Conservation (phyloP, 305 asterid species). For the Fraxinus latifolia region DNA sequence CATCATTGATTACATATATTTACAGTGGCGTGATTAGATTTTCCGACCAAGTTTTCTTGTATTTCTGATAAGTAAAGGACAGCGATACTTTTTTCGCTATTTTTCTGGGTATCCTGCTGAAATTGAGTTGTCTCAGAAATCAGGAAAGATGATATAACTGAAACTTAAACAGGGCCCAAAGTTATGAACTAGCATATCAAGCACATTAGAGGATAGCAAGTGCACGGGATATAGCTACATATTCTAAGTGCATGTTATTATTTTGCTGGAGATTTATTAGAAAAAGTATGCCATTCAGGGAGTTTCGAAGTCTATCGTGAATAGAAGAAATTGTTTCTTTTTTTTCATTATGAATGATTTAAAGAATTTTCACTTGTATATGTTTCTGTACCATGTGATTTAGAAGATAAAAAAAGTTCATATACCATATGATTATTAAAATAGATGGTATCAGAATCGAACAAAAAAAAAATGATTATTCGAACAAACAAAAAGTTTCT, state of each 20-base stretch:
- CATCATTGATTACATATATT: neutral
- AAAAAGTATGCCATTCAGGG: neutral
- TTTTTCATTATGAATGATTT: neutral
- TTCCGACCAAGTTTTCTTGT: neutral
- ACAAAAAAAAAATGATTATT: neutral
- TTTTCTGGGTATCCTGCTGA: neutral
- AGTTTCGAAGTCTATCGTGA: neutral
- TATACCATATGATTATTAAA: neutral
- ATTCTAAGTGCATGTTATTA: neutral
- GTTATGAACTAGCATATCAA: neutral
- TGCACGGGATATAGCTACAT: neutral
- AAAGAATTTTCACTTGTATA: neutral
- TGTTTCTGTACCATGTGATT: neutral
- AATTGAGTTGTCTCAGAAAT: neutral
- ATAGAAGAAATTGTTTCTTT: neutral
- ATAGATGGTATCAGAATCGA: neutral
- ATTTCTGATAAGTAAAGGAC: neutral
- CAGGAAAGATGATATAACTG: neutral
- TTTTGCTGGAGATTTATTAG: neutral
- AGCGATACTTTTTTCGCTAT: neutral
- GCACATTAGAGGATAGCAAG: neutral
- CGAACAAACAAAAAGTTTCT: neutral
- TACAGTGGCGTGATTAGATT: neutral
- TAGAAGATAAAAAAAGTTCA: neutral
- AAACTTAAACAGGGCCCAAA: neutral